Percentiles rank a stretch among this genome's conserved stretches.
These are phyloP conservation scores for Colletotrichum tabaci DNA, from an alignment of 2,329 filamentous ascomycete species.

Conservation along the genomic window DNA sequence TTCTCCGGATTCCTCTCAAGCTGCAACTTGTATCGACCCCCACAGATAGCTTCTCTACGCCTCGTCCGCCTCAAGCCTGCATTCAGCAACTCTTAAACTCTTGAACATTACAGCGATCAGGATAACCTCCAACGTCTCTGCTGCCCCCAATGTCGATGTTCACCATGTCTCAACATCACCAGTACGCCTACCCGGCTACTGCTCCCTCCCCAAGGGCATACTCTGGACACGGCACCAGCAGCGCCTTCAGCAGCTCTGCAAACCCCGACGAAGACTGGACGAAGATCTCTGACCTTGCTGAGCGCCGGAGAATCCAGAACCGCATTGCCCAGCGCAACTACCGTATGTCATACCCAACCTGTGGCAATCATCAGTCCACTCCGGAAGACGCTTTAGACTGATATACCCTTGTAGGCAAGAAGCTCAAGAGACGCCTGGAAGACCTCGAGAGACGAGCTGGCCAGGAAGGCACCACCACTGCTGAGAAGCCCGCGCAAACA, in stretches of 20 bases:
- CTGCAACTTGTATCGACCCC: conserved; percentile 2
- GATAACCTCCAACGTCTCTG: background rate
- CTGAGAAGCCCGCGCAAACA: conserved; percentile 55
- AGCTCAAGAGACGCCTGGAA: conserved; percentile 91
- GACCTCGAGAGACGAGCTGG: conserved; percentile 86
- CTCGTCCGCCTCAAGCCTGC: conserved; percentile 5
- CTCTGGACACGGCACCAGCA: conserved; percentile 84
- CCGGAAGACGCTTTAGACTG: background rate
- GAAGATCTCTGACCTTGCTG: conserved; percentile 97
- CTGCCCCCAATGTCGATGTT: conserved; percentile 54
- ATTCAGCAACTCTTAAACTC: background rate
- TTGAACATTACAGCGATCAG: background rate
- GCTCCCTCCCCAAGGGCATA: conserved; percentile 74
- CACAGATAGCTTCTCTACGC: conserved; percentile 9
- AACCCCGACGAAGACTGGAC: conserved; percentile 99
- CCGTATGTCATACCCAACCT: conserved; percentile 70
- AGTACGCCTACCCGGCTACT: conserved; percentile 57
- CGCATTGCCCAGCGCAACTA: conserved; percentile 98
- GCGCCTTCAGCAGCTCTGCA: conserved; percentile 93
- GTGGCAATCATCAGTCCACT: conserved; percentile 44
- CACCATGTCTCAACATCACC: conserved; percentile 60
- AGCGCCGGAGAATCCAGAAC: conserved; percentile 95
- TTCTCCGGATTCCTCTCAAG: conserved; percentile 1
- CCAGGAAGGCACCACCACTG: conserved; percentile 60
- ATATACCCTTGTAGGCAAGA: conserved; percentile 75